phyloP scores from a whole-genome alignment of 2,329 filamentous ascomycete species.

The Scleromitrula shiraiana region DNA sequence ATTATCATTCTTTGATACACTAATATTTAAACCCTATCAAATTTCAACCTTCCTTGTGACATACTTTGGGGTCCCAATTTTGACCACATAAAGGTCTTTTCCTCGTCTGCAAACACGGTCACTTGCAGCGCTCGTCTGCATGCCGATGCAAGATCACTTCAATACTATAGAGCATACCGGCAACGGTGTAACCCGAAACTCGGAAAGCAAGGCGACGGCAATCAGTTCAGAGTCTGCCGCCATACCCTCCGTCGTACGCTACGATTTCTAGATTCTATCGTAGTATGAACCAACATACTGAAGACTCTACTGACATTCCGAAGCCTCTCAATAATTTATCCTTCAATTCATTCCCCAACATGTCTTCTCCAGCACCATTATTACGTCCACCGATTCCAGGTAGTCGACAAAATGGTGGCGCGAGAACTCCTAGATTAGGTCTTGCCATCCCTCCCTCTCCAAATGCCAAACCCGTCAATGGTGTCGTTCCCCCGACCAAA shows the following conservation, averaged over 20 bases:
- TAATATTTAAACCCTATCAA: too few species aligned
- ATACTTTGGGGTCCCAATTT: too few species aligned
- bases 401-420: constrained; percentile 23
- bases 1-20: too few species aligned
- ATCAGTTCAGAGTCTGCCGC: constrained; percentile 9
- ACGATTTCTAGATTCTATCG: neutral
- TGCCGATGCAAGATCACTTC: constrained; percentile 23
- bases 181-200: constrained; percentile 17
- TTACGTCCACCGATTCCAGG: constrained; percentile 31
- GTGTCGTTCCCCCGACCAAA: constrained; percentile 8
- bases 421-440: constrained; percentile 47
- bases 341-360: constrained; percentile 20
- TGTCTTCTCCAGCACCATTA: constrained; percentile 31
- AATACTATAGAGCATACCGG: constrained; percentile 15
- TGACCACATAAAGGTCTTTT: constrained; percentile 6
- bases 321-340: constrained; percentile 18
- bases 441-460: constrained; percentile 86
- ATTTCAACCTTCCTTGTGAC: too few species aligned
- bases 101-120: constrained; percentile 10
- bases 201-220: constrained; percentile 6
- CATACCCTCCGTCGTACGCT: constrained; percentile 15
- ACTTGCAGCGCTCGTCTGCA: constrained; percentile 20
- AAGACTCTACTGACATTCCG: constrained; percentile 16
- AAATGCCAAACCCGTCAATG: constrained; percentile 64
- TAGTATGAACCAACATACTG: constrained; percentile 5